Evolutionary conservation across 2,329 filamentous ascomycete species (phyloP).

Genomic region (Rugonectria rugulosa): DNA sequence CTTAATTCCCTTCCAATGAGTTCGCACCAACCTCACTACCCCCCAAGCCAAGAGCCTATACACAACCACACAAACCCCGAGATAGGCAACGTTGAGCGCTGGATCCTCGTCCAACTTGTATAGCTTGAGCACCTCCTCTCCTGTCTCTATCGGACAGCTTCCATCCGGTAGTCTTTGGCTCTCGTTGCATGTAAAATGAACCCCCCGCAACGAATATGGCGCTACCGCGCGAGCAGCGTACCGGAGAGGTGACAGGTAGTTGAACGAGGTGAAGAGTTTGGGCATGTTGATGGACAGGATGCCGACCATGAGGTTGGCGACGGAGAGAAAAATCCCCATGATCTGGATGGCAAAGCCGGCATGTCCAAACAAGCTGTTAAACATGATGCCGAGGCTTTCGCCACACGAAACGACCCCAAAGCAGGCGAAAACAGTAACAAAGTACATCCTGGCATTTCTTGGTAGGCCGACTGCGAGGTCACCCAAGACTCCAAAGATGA

Average conservation of each 20-base stretch:
- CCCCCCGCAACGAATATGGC: slow-evolving; percentile 67
- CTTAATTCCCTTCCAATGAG: slow-evolving; percentile 54
- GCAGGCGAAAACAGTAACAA: slow-evolving; percentile 71
- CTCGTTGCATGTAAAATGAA: slow-evolving; percentile 70
- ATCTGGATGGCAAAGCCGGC: slow-evolving; percentile 80
- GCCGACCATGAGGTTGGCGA: slow-evolving; percentile 76
- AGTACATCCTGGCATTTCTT: slow-evolving; percentile 69
- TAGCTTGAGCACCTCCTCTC: slow-evolving; percentile 70
- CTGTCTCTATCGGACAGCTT: slow-evolving; percentile 69
- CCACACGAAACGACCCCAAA: slow-evolving; percentile 79
- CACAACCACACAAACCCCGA: slow-evolving; percentile 69
- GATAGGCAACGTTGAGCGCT: slow-evolving; percentile 65
- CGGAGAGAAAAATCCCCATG: slow-evolving; percentile 72
- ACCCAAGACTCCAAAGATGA: slow-evolving; percentile 71
- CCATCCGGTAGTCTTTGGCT: slow-evolving; percentile 67
- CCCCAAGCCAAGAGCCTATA: slow-evolving; percentile 72
- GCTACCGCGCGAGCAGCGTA: slow-evolving; percentile 74
- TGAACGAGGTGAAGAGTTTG: slow-evolving; percentile 69
- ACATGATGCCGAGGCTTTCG: slow-evolving; percentile 79
- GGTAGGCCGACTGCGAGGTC: slow-evolving; percentile 72
- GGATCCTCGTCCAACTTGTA: slow-evolving; percentile 72
- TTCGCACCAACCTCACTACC: slow-evolving; percentile 62
- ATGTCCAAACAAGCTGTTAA: slow-evolving; percentile 78
- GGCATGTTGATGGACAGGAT: slow-evolving; percentile 76
- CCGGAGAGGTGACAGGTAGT: slow-evolving; percentile 75